Base-by-base conservation (phyloP, 768 basidiomycete genomes). In the Heimioporus sp. region DNA sequence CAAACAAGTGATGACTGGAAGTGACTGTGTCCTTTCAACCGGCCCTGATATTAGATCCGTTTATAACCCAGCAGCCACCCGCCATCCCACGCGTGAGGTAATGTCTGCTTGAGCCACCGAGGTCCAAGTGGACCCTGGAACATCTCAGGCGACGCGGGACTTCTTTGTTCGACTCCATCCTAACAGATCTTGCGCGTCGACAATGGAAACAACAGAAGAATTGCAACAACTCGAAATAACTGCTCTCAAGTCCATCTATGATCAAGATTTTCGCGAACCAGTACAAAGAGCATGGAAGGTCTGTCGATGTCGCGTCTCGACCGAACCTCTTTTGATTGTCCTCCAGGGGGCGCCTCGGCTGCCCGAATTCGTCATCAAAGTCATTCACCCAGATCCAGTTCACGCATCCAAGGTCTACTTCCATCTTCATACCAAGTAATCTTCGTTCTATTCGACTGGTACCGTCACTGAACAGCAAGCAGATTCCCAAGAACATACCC, bases 231-330 rank as follows among this genome's bases (percentile, higher is more conserved):
- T 74, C 59, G 90, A 93, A 76, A 86, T 92, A 55, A 86, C 85
- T 44, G 87, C 83, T 30, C 76, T 92, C 55, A 80, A 82, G 66
- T 85, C 89, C 54, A 93, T 92, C 54, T 92, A 87, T 72, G 85
- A 77, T 58, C 80, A 86, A 55, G 84, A 92, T 62, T 92, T 90
- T 62, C 76, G 83, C 21, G 80, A 87, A 61, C 79, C 78, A 49
- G 85, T 85, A 19, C 83, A 88, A 15, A 90, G 82, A 63, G 90
- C 81, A 46, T 93, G 91, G 90, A 92, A 90, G 79, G 90, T 88
- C 36, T 11, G 52, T 48, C 19, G 5, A 15, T 9, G 10, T 31
- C 19, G 71, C 66, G 10, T 43, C 34, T 28, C 31, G 15, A 41
- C 21, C 46, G 21, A 24, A 51, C 48, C 34, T 32, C 43, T 28